Evolutionary conservation across 2,329 filamentous ascomycete species (phyloP), one percentile per base, ranked within the genome.

Genomic region (Penicillium sp.): DNA sequence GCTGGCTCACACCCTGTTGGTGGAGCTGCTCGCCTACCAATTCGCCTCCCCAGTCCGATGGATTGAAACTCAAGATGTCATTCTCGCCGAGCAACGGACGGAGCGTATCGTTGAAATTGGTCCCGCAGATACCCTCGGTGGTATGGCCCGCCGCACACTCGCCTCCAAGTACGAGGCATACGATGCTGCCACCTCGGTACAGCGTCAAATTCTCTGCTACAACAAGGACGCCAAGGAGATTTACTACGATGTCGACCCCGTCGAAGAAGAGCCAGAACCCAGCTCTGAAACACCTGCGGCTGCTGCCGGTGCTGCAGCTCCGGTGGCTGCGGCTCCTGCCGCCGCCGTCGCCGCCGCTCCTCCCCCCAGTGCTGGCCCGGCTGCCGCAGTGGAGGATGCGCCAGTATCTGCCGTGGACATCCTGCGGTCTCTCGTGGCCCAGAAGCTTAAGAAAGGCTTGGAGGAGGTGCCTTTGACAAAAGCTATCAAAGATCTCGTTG

Each of bases 41-140:
- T 98, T 98, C 73, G 93, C 93, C 64, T 97, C 91, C 46, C 93
- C 93, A 43, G 93, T 98, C 63, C 85, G 93, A 84, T 98, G 93
- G 93, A 98, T 98, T 73, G 93, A 98, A 76, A 98, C 93, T 47
- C 93, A 98, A 76, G 93, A 98, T 91, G 93, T 98, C 63, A 93
- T 98, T 66, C 86, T 98, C 62, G 91, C 86, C 57, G 90, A 97
- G 73, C 93, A 95, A 76, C 86, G 84, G 45, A 94, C 93, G 43
- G 93, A 98, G 80, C 85, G 93, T 67, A 94, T 98, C 66, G 93
- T 98, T 63, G 93, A 98, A 73, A 86, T 98, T 62, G 93, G 93
- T 69, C 93, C 93, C 26, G 90, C 91, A 63, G 91, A 98, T 73
- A 98, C 93, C 26, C 82, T 98, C 33, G 91, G 91, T 67, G 90